Evolutionary conservation across 129 eudicot species (phyloP), one percentile per base, ranked within the genome.

Genomic region (Daucus carota): DNA sequence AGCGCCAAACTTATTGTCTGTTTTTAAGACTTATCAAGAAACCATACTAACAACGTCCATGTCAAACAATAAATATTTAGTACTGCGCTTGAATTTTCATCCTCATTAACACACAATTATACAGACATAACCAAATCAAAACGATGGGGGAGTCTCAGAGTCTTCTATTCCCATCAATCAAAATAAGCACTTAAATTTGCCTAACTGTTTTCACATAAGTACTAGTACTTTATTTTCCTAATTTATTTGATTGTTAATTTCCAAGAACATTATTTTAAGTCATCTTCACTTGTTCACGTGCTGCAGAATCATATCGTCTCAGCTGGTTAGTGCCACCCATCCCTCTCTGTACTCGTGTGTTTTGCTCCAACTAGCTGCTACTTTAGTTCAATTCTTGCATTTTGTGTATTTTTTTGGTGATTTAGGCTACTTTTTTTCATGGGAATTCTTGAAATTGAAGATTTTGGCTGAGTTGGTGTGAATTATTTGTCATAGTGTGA

Each of bases 281-380:
- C 24, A 36, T 17, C 45, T 44, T 24, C 44, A 7, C 67, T 36
- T 54, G 1, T 79, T 79, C 77, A 73, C 77, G 65, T 71, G 80
- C 71, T 69, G 76, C 71, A 2, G 31, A 70, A 69, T 45, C 75
- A 52, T 78, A 44, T 62, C 70, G 17, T 59, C 41, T 33, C n/a
- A 47, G 11, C 41, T 26, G 48, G 75, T 38, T 66, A n/a, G 65
- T 57, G 6, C 29, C 54, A 57, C 68, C 81, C 13, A 20, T 41
- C 72, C 28, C 40, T 36, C 57, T n/a, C 32, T 24, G 6, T 54
- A n/a, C 29, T 22, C 22, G 62, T 52, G 29, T 52, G 62, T 52
- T 52, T 52, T 52, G 62, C 62, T 52, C 11, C 62, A 57, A 57
- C 32, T 57, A 57, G 65, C 15, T n/a, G 14, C 65, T 57, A n/a